Evolutionary conservation across 2,329 filamentous ascomycete species (phyloP).

Genomic region (Mycosphaerella sp.): DNA sequence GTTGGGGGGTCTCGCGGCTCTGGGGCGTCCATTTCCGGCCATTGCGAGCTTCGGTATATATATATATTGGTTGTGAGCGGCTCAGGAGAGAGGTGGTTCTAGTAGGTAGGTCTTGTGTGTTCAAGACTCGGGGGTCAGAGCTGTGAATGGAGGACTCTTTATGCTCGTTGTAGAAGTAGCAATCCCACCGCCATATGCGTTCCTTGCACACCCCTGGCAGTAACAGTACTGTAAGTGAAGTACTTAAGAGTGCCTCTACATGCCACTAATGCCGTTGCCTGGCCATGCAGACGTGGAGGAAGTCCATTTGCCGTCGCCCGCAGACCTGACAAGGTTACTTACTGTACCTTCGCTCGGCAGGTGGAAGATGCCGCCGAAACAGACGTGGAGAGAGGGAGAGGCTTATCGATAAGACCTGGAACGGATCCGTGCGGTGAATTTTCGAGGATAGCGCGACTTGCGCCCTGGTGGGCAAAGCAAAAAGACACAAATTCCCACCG

Average conservation of each 20-base stretch:
- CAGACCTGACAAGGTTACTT: not conserved
- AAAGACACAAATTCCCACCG: too few relatives aligned
- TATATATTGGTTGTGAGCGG: not conserved
- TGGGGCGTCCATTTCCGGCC: not conserved
- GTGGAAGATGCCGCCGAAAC: too few relatives aligned
- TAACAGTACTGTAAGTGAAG: not conserved
- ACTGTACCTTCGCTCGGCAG: too few relatives aligned
- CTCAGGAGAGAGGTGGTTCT: not conserved
- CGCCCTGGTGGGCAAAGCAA: too few relatives aligned
- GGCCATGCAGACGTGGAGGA: not conserved
- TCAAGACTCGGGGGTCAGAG: too few relatives aligned
- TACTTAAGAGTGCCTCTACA: too few relatives aligned
- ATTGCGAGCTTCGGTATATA: not conserved
- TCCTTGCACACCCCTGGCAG: not conserved
- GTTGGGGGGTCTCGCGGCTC: constrained; percentile 5
- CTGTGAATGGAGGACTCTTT: not conserved
- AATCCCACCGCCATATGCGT: constrained; percentile 4
- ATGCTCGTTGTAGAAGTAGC: not conserved
- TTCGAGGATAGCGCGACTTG: too few relatives aligned
- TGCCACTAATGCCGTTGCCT: not conserved
- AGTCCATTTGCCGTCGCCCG: not conserved
- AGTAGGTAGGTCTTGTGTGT: too few relatives aligned
- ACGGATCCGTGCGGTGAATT: too few relatives aligned
- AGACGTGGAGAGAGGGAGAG: too few relatives aligned
- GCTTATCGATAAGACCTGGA: too few relatives aligned